phyloP scores from a whole-genome alignment of 495 filamentous ascomycete genomes.

The Delitschia confertaspora region DNA sequence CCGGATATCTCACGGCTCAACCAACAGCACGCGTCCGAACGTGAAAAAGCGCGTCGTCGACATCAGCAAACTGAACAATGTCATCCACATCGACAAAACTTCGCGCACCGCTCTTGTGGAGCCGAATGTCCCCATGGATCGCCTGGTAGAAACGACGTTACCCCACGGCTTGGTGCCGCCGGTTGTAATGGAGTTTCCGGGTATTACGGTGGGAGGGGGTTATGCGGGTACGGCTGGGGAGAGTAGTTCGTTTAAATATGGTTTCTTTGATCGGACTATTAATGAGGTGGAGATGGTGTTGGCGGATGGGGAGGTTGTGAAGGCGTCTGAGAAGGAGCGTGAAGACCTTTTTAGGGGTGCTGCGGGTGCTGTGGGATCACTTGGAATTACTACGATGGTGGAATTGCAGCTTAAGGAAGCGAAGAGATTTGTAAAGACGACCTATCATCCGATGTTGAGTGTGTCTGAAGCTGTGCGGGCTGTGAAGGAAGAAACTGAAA shows the following conservation, averaged over 20 bases:
- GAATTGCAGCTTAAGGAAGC: conserved; percentile 48
- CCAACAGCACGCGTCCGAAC: conserved; percentile 59
- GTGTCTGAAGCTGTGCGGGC: conserved; percentile 22
- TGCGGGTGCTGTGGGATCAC: conserved; percentile 47
- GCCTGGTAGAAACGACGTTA: conserved; percentile 46
- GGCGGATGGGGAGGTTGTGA: conserved; percentile 45
- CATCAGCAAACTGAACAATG: conserved; percentile 36
- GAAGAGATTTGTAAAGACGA: conserved; percentile 46
- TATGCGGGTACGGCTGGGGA: conserved; percentile 55
- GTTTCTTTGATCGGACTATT: conserved; percentile 51
- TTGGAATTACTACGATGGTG: conserved; percentile 48
- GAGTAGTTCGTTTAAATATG: conserved; percentile 49
- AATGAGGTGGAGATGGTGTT: conserved; percentile 52
- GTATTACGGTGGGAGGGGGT: conserved; percentile 56
- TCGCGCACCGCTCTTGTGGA: conserved; percentile 44
- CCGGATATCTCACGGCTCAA: conserved; percentile 70
- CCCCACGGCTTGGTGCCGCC: conserved; percentile 46
- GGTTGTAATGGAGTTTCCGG: conserved; percentile 56
- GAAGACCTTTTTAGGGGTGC: conserved; percentile 48
- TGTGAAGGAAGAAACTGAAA: conserved; percentile 37
- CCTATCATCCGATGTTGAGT: conserved; percentile 43
- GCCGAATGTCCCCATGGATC: conserved; percentile 59
- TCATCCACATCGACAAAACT: conserved; percentile 36
- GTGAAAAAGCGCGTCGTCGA: conserved; percentile 43
- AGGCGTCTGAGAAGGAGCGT: conserved; percentile 31